Evolutionary conservation across 305 asterid species (phyloP).

Genomic region (Ajuga reptans): DNA sequence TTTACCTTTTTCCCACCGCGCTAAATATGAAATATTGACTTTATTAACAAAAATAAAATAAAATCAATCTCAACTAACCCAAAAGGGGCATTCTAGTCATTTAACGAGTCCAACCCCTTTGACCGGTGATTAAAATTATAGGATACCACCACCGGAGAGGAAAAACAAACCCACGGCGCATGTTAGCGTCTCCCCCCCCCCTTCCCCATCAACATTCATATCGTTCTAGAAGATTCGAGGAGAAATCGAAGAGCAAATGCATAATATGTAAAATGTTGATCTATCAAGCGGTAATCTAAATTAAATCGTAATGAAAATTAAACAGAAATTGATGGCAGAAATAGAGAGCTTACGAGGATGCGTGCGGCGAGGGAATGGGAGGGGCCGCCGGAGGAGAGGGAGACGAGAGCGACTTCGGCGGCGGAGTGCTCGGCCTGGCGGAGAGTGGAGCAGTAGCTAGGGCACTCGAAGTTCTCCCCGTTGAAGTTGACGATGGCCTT

Average conservation of each 20-base stretch:
- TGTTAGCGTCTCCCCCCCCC: background rate
- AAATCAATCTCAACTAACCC: background rate
- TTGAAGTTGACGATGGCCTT: constrained; percentile 30
- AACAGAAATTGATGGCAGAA: background rate
- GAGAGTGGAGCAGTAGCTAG: constrained; percentile 29
- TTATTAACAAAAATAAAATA: background rate
- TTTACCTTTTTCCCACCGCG: background rate
- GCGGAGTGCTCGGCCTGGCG: constrained; percentile 35
- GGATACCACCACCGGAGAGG: background rate
- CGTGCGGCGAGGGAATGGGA: constrained; percentile 39
- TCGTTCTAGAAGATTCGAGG: background rate
- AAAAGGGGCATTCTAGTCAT: constrained; percentile 30
- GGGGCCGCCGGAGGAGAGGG: constrained; percentile 29
- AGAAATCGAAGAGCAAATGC: background rate
- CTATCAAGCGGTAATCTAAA: no score
- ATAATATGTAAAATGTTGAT: background rate
- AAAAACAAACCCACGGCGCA: constrained; percentile 12
- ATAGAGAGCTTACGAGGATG: constrained; percentile 36
- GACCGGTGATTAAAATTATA: constrained; percentile 17
- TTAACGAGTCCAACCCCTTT: constrained; percentile 20
- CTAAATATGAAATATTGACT: background rate
- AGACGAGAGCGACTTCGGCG: constrained; percentile 29
- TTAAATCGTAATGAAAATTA: no score
- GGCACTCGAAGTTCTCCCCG: constrained; percentile 28
- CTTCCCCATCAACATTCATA: background rate